These are phyloP conservation scores for Ophiocordyceps sinensis DNA, from an alignment of 2,329 filamentous ascomycete genomes.

Conservation along the genomic window DNA sequence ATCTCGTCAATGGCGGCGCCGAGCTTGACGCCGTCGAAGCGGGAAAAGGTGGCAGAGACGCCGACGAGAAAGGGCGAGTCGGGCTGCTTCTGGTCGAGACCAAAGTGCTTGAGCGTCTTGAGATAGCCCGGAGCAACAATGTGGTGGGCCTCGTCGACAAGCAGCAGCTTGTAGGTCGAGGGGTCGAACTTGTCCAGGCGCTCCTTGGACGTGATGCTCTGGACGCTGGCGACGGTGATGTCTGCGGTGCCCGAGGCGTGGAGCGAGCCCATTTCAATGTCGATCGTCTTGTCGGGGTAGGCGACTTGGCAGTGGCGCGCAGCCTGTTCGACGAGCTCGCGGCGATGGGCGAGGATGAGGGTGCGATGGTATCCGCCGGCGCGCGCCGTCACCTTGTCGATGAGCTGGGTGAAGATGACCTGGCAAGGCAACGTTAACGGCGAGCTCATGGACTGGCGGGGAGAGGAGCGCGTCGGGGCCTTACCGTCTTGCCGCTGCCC, in stretches of 20 bases:
- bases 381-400: constrained; percentile 52
- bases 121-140: constrained; percentile 79
- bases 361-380: constrained; percentile 51
- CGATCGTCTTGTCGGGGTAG: constrained; percentile 69
- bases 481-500: constrained; percentile 74
- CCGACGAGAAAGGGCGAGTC: constrained; percentile 58
- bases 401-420: constrained; percentile 94
- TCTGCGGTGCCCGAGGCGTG: constrained; percentile 71
- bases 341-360: constrained; percentile 80
- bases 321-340: constrained; percentile 90
- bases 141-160: constrained; percentile 95
- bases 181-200: constrained; percentile 77
- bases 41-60: constrained; percentile 67
- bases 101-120: constrained; percentile 63
- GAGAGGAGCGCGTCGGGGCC: constrained; percentile 7
- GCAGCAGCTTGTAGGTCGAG: constrained; percentile 65
- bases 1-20: constrained; percentile 86
- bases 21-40: constrained; percentile 71
- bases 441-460: not conserved
- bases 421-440: constrained; percentile 15
- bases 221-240: constrained; percentile 84
- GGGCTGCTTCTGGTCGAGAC: constrained; percentile 35
- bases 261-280: constrained; percentile 78
- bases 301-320: constrained; percentile 66
- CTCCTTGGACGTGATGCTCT: constrained; percentile 64